Evolutionary conservation across 306 rosid species (phyloP), one percentile per base, ranked within the genome.

Genomic region (Cicer judaicum): DNA sequence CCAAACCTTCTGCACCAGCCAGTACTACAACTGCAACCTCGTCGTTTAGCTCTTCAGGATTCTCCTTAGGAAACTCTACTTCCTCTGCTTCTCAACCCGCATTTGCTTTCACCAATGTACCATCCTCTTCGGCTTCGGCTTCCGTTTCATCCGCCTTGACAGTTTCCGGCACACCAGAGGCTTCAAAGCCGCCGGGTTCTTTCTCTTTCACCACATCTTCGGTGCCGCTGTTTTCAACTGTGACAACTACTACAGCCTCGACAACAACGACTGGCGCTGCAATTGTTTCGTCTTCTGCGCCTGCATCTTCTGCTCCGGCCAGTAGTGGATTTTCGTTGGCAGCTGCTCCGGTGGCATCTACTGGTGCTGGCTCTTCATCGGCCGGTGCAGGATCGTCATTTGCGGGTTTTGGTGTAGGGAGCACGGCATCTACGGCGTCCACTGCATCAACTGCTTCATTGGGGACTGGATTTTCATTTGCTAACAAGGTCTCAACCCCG

Each of bases 21-120:
- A 15, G 82, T 48, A 78, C 80, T 55, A 77, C 29, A 36, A 10
- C 77, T 63, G 59, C 92, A 61, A 73, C 92, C 34, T 47, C 87
- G 8, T 46, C 89, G 11, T 57, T 84, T 52, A 55, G 69, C 78
- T 21, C 86, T 8, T 61, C 87, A 34, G 78, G 85, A 41, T 79
- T 90, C 79, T 85, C 89, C 34, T 81, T 92, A 7, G 89, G 82
- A 68, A 39, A 81, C 8, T 49, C 88, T 2, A 16, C 86, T 63
- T 84, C 89, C 65, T 75, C 86, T 16, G 78, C 87, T 42, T 78
- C 90, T 71, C 91, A 86, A 74, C 69, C 88, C 59, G 77, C 92
- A n/a, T 70, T 85, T 8, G 80, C 78, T 19, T 75, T 87, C 81
- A 7, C 48, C 54, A 83, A 81, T 82, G 87, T 70, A 43, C 68